Evolutionary conservation across 176 grass and related monocot genomes (phyloP).

Genomic region (Rhynchospora pubera): DNA sequence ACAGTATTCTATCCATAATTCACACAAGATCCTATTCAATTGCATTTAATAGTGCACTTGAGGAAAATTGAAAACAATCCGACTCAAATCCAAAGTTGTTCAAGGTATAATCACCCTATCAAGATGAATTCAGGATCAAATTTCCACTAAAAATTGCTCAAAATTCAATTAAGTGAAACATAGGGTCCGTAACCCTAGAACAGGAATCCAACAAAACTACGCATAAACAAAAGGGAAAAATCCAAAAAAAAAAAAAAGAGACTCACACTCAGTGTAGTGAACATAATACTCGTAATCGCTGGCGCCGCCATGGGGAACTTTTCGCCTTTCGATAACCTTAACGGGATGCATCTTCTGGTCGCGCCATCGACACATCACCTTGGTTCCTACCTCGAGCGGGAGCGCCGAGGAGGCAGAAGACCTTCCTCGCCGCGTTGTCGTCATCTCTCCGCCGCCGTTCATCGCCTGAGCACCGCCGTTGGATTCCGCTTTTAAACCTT

Average conservation of each 20-base stretch:
- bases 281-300: conserved; percentile 96
- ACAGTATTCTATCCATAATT: background rate
- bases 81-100: background rate
- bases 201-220: conserved; percentile 33
- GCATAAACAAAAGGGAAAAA: background rate
- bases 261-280: conserved; percentile 93
- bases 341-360: conserved; percentile 94
- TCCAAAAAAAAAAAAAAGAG: background rate
- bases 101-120: background rate
- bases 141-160: background rate
- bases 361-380: conserved; percentile 94
- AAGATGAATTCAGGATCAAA: background rate
- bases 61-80: background rate
- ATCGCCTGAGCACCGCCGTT: conserved; percentile 46
- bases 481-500: conserved; percentile 58
- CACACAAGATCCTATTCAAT: background rate
- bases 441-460: conserved; percentile 39
- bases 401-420: conserved; percentile 22
- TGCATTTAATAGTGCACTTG: background rate
- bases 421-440: conserved; percentile 27
- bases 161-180: background rate
- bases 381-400: conserved; percentile 87
- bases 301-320: conserved; percentile 26
- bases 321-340: conserved; percentile 95
- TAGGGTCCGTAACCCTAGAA: background rate